Evolutionary conservation across 257 asterid genomes (phyloP).

Genomic region (Solanum tarapatanum): DNA sequence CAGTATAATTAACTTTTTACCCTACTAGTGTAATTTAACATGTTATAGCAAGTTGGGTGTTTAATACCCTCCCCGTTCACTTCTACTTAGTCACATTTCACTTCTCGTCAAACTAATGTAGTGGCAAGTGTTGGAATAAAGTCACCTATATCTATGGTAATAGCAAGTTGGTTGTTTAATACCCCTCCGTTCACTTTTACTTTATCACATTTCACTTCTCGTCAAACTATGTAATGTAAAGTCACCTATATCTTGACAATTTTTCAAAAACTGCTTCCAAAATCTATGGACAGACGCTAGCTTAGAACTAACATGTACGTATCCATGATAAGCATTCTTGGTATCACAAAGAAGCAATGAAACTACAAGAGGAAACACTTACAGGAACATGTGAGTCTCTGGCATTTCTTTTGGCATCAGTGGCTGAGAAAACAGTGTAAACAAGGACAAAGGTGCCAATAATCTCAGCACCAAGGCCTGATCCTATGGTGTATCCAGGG

Average conservation of each 20-base stretch:
- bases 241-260: not conserved
- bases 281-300: not conserved
- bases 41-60: not conserved
- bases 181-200: not conserved
- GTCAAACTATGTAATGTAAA: not conserved
- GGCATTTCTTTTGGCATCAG: conserved; percentile 72
- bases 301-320: not conserved
- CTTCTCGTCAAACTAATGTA: not conserved
- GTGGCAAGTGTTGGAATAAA: not conserved
- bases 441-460: conserved; percentile 66
- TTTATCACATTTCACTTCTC: not conserved
- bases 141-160: not conserved
- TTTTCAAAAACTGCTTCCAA: not conserved
- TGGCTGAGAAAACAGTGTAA: conserved; percentile 69
- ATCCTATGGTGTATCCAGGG: conserved; percentile 62
- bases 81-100: fast-evolving
- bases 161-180: not conserved
- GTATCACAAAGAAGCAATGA: not conserved
- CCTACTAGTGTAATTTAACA: not conserved
- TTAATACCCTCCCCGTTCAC: not conserved
- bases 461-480: conserved; percentile 60
- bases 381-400: conserved; percentile 75
- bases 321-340: not conserved
- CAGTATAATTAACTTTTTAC: not conserved
- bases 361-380: not conserved